Evolutionary conservation across 176 grass and related monocot species (phyloP).

Genomic region (Paspalum notatum): DNA sequence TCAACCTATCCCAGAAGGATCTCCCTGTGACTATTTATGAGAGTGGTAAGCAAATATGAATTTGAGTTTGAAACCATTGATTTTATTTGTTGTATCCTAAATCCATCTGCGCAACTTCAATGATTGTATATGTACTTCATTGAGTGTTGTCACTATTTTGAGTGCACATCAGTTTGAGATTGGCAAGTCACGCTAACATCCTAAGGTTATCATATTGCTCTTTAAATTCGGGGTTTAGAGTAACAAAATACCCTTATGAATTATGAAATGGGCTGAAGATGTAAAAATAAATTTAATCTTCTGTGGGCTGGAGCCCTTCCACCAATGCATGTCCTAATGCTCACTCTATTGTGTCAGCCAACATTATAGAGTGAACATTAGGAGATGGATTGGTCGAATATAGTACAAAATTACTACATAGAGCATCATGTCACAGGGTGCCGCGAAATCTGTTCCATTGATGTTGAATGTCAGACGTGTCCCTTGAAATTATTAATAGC

Average conservation of each 20-base stretch:
- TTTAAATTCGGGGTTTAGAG: background rate
- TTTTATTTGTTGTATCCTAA: conserved; percentile 8
- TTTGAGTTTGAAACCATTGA: conserved; percentile 4
- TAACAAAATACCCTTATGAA: background rate
- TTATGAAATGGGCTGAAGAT: background rate
- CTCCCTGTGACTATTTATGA: conserved; percentile 94
- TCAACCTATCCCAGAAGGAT: conserved; percentile 96
- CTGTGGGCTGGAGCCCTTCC: background rate
- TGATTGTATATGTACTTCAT: background rate
- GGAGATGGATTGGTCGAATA: no score
- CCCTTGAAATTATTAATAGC: no score
- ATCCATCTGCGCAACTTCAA: background rate
- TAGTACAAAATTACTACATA: no score
- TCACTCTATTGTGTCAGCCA: no score
- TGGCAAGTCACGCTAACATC: background rate
- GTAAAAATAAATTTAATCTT: background rate
- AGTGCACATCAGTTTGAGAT: background rate
- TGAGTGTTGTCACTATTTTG: conserved; percentile 21
- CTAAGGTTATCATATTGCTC: background rate
- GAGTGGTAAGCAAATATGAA: conserved; percentile 64
- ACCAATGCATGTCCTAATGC: no score
- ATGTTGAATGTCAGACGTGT: no score
- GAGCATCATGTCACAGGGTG: no score
- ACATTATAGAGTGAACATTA: no score
- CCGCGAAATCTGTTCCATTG: no score